These are phyloP conservation scores for Sarocladium brachiariae DNA, from an alignment of 2,329 filamentous ascomycete species.

Conservation along the genomic window DNA sequence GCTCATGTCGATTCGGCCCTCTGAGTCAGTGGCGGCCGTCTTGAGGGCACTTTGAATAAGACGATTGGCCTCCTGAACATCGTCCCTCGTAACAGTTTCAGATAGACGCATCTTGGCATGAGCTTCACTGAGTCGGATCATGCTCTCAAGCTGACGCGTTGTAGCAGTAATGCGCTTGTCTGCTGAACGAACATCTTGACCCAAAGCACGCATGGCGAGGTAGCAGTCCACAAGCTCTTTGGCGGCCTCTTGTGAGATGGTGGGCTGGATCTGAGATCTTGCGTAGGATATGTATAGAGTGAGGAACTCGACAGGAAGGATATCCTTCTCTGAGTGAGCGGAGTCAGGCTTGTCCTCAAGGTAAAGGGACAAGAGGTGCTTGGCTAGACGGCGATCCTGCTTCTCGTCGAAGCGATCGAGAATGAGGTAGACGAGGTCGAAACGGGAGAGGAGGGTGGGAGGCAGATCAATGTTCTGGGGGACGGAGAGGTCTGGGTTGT, in stretches of 20 bases:
- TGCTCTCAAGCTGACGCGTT: constrained; percentile 91
- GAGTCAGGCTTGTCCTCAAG: constrained; percentile 90
- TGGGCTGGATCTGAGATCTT: constrained; percentile 75
- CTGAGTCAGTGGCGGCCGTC: constrained; percentile 88
- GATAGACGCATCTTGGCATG: constrained; percentile 97
- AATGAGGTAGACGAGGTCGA: constrained; percentile 94
- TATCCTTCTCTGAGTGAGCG: constrained; percentile 64
- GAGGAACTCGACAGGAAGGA: constrained; percentile 88
- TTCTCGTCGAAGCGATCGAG: constrained; percentile 90
- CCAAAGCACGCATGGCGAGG: constrained; percentile 90
- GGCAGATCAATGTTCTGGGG: constrained; percentile 98
- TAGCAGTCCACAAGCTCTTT: constrained; percentile 80
- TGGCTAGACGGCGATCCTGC: constrained; percentile 78
- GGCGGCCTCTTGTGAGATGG: constrained; percentile 72
- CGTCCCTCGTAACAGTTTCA: constrained; percentile 64
- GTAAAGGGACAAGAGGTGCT: constrained; percentile 93
- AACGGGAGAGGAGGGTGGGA: constrained; percentile 88
- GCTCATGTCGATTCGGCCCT: constrained; percentile 95
- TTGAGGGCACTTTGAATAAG: constrained; percentile 92
- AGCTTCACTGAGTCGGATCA: constrained; percentile 94
- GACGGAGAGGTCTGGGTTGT: constrained; percentile 91
- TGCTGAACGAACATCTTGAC: constrained; percentile 75
- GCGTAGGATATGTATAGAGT: constrained; percentile 97
- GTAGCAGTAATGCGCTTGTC: constrained; percentile 98
- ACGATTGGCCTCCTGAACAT: constrained; percentile 85